Evolutionary conservation across 176 grass and related monocot genomes (phyloP).

Genomic region (Lolium perenne): DNA sequence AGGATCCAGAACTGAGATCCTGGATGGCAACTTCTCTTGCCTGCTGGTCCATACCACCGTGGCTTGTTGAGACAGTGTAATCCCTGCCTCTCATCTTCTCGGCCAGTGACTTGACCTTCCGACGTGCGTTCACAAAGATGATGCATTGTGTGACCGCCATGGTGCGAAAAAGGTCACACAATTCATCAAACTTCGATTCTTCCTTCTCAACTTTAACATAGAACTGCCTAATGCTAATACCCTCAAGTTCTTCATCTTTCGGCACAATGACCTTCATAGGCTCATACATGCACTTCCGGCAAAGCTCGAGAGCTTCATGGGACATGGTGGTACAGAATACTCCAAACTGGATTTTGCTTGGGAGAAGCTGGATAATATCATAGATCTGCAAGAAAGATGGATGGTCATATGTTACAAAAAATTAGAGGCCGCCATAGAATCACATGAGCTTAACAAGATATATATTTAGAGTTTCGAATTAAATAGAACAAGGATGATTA

Average conservation of each 20-base stretch:
- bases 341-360: slow-evolving; percentile 64
- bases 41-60: slow-evolving; percentile 64
- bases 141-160: slow-evolving; percentile 41
- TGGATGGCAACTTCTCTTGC: slow-evolving; percentile 57
- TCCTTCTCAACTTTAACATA: slow-evolving; percentile 61
- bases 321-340: slow-evolving; percentile 66
- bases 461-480: not conserved
- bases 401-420: slow-evolving; percentile 2
- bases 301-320: slow-evolving; percentile 55
- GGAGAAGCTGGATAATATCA: slow-evolving; percentile 66
- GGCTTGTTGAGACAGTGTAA: slow-evolving; percentile 57
- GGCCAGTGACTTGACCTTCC: slow-evolving; percentile 52
- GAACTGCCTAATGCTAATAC: slow-evolving; percentile 56
- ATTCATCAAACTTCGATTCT: slow-evolving; percentile 59
- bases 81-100: slow-evolving; percentile 52
- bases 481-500: slow-evolving; percentile 8
- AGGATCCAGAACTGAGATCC: slow-evolving; percentile 59
- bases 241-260: slow-evolving; percentile 66
- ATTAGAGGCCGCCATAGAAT: not conserved
- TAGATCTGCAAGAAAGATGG: slow-evolving; percentile 50
- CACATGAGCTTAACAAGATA: not conserved
- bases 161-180: slow-evolving; percentile 52
- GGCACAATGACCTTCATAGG: slow-evolving; percentile 55
- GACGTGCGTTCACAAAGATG: slow-evolving; percentile 62
- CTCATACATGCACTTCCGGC: slow-evolving; percentile 59